Evolutionary conservation across 768 basidiomycete species (phyloP).

Genomic region (Agaricus blazei): DNA sequence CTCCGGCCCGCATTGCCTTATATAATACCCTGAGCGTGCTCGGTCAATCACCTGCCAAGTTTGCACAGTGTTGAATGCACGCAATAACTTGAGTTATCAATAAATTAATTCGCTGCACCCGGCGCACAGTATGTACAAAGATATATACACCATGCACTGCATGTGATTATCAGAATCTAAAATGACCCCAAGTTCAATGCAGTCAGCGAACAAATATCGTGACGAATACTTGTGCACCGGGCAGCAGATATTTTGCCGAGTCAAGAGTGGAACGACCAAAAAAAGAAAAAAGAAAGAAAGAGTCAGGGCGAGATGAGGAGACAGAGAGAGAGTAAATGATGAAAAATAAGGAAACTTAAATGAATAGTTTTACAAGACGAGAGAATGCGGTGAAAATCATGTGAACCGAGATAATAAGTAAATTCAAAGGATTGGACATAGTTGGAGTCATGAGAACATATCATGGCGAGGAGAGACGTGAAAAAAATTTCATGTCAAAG

Average conservation of each 20-base stretch:
- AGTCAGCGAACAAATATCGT: slow-evolving; percentile 17
- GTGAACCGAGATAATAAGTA: slow-evolving; percentile 7
- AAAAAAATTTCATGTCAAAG: slow-evolving; percentile 19
- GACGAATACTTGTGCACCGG: background rate
- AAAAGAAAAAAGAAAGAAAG: slow-evolving; percentile 9
- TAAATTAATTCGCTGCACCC: slow-evolving; percentile 27
- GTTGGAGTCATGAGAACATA: slow-evolving; percentile 12
- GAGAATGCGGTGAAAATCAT: slow-evolving; percentile 14
- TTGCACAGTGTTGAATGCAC: background rate
- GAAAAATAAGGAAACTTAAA: slow-evolving; percentile 15
- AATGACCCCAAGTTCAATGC: slow-evolving; percentile 17
- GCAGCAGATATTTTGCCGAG: slow-evolving; percentile 9
- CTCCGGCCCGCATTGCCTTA: no score
- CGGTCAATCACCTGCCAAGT: background rate
- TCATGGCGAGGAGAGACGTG: slow-evolving; percentile 16
- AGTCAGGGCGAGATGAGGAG: slow-evolving; percentile 9
- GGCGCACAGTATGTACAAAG: slow-evolving; percentile 31
- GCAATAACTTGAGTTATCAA: background rate
- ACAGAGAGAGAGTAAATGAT: slow-evolving; percentile 13
- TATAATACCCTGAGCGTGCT: background rate
- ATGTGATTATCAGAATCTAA: slow-evolving; percentile 11
- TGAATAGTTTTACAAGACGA: slow-evolving; percentile 15
- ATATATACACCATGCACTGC: slow-evolving; percentile 24
- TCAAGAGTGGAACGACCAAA: slow-evolving; percentile 14
- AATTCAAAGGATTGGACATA: slow-evolving; percentile 13